Evolutionary conservation across 2,329 filamentous ascomycete genomes (phyloP).

Genomic region (Monosporascus sp.): DNA sequence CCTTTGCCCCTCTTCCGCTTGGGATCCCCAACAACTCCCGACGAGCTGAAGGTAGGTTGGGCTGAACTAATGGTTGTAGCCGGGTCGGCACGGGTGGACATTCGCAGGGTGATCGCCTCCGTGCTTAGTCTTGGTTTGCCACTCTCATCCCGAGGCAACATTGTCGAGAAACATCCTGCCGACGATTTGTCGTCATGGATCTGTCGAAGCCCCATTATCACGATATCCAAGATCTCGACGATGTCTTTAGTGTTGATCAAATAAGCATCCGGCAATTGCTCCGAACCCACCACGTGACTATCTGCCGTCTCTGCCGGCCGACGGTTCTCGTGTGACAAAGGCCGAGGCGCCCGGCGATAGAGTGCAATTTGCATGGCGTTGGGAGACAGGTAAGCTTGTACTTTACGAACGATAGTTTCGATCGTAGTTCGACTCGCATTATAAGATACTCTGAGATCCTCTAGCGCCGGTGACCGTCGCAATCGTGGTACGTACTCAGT

Average conservation of each 20-base stretch:
- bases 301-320: neutral
- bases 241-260: conserved; percentile 23
- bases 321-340: conserved; percentile 6
- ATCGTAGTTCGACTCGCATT: neutral
- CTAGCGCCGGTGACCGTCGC: neutral
- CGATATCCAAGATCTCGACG: conserved; percentile 25
- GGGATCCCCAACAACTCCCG: neutral
- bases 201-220: conserved; percentile 18
- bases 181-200: conserved; percentile 10
- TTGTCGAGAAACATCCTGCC: conserved; percentile 13
- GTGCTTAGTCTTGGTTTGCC: conserved; percentile 13
- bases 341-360: neutral
- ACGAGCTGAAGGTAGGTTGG: conserved; percentile 19
- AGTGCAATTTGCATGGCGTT: conserved; percentile 12
- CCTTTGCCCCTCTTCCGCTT: neutral
- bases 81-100: conserved; percentile 20
- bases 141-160: conserved; percentile 13
- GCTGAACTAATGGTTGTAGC: conserved; percentile 25
- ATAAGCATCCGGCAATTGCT: conserved; percentile 12
- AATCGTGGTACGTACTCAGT: neutral
- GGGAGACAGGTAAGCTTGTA: conserved; percentile 20
- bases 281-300: neutral
- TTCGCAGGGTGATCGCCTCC: conserved; percentile 17
- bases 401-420: conserved; percentile 19
- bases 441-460: neutral